These are phyloP conservation scores for Scalesia atractyloides DNA, from an alignment of 129 eudicot genomes.

Conservation along the genomic window DNA sequence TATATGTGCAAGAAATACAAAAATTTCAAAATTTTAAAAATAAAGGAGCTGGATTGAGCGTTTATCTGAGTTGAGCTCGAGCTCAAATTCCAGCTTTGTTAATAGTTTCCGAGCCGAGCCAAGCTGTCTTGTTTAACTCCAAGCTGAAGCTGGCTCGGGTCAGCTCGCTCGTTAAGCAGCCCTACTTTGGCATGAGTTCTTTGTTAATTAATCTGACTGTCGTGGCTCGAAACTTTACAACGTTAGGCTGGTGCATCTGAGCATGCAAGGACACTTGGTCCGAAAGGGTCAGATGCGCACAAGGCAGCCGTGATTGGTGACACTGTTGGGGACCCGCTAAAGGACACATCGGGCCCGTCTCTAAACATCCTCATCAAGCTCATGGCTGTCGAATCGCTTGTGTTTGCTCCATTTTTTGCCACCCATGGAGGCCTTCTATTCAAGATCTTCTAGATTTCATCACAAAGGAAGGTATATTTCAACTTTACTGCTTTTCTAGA, in stretches of 20 bases:
- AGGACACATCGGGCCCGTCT: slow-evolving; percentile 93
- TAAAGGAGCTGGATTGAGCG: background rate
- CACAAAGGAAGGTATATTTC: slow-evolving; percentile 1
- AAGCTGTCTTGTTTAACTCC: background rate
- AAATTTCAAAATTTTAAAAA: background rate
- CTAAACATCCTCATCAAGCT: slow-evolving; percentile 87
- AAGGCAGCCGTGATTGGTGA: slow-evolving; percentile 94
- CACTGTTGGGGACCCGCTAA: slow-evolving; percentile 85
- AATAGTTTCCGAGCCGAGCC: background rate
- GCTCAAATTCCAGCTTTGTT: background rate
- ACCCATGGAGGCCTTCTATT: slow-evolving; percentile 86
- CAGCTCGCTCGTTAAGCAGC: background rate
- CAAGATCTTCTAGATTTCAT: slow-evolving; percentile 51
- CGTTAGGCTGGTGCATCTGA: slow-evolving; percentile 82
- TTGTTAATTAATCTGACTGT: background rate
- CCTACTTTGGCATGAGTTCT: background rate
- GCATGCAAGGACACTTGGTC: slow-evolving; percentile 81
- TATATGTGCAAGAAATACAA: background rate
- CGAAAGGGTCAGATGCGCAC: slow-evolving; percentile 92
- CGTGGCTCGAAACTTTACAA: background rate
- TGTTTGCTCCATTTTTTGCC: slow-evolving; percentile 92
- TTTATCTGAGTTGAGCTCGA: background rate
- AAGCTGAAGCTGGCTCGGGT: background rate
- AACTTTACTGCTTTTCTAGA: background rate
- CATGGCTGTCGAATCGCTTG: slow-evolving; percentile 92